Evolutionary conservation across 306 rosid genomes (phyloP).

Genomic region (Pterocarpus macrocarpus): DNA sequence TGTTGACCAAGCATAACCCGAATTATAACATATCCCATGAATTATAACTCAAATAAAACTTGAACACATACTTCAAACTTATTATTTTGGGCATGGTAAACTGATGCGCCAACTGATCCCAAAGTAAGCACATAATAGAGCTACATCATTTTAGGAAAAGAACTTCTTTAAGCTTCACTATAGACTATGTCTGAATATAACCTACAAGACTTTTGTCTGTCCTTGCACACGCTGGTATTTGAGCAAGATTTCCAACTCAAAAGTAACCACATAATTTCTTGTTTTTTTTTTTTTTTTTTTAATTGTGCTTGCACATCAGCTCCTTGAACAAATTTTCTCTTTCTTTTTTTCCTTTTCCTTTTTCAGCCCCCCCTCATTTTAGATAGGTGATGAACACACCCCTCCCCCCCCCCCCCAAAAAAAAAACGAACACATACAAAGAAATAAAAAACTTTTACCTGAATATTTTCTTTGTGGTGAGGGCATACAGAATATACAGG

Average conservation of each 20-base stretch:
- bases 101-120: not conserved
- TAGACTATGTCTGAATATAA: not conserved
- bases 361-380: too few relatives aligned
- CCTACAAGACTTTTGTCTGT: not conserved
- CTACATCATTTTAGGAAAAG: not conserved
- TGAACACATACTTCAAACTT: conserved; percentile 7
- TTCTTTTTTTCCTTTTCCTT: too few relatives aligned
- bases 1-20: conserved; percentile 38
- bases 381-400: too few relatives aligned
- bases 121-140: not conserved
- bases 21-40: conserved; percentile 18
- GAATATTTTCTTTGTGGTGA: conserved; percentile 96
- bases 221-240: conserved; percentile 13
- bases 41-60: conserved; percentile 28
- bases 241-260: not conserved
- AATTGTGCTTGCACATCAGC: too few relatives aligned
- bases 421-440: not conserved
- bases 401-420: too few relatives aligned
- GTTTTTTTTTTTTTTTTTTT: too few relatives aligned
- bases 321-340: too few relatives aligned
- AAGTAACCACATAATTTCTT: too few relatives aligned
- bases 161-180: conserved; percentile 20
- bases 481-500: conserved; percentile 97
- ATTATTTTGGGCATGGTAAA: conserved; percentile 8
- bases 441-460: conserved; percentile 60